These are phyloP conservation scores for Mediolabrus comicus DNA, from an alignment of 108 stramenopile species.

Conservation along the genomic window DNA sequence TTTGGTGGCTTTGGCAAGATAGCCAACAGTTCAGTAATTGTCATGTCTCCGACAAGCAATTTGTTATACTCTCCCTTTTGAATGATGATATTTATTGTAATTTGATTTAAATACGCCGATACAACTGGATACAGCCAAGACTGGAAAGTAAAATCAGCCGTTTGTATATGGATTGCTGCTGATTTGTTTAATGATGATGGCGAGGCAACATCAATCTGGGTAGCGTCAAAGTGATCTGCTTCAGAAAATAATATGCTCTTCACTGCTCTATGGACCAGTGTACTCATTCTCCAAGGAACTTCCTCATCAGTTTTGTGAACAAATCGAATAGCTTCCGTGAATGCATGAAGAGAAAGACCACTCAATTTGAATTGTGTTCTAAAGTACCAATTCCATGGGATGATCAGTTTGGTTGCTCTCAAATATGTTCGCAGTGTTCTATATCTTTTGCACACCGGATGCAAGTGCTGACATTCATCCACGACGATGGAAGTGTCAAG, in stretches of 20 bases:
- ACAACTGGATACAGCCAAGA: constrained; percentile 37
- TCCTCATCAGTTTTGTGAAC: neutral
- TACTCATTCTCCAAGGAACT: neutral
- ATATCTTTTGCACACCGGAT: constrained; percentile 33
- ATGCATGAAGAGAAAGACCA: constrained; percentile 10
- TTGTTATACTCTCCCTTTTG: constrained; percentile 7
- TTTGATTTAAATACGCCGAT: constrained; percentile 9
- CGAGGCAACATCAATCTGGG: neutral
- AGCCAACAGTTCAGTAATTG: constrained; percentile 19
- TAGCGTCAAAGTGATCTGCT: neutral
- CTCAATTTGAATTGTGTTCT: constrained; percentile 4
- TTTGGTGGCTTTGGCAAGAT: constrained; percentile 39
- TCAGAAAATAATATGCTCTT: neutral
- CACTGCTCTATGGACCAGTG: neutral
- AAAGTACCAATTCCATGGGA: constrained; percentile 43
- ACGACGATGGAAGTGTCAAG: neutral
- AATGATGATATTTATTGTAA: constrained; percentile 20
- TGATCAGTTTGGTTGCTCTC: neutral
- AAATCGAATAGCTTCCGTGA: neutral
- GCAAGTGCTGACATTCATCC: neutral
- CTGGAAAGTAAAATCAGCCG: constrained; percentile 14
- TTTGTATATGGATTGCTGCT: constrained; percentile 21
- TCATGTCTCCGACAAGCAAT: constrained; percentile 32
- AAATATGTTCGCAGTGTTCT: constrained; percentile 14
- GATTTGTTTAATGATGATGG: neutral